phyloP scores from a whole-genome alignment of 805 yeast species.

The Monosporozyma servazzii region DNA sequence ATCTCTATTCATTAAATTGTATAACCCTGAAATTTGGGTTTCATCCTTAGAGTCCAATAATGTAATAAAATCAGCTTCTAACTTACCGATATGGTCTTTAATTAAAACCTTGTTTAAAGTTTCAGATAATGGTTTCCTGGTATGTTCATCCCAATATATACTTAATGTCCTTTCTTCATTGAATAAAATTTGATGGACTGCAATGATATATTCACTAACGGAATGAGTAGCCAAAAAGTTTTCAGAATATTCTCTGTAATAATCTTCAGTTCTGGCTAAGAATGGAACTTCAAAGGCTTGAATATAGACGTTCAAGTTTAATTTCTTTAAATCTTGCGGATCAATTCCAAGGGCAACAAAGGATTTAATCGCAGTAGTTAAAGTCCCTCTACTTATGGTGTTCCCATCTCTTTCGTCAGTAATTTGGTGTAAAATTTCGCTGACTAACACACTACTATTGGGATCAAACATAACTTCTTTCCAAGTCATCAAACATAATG shows the following conservation, averaged over 20 bases:
- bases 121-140: slow-evolving; percentile 67
- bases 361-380: slow-evolving; percentile 72
- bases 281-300: slow-evolving; percentile 71
- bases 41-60: slow-evolving; percentile 54
- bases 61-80: slow-evolving; percentile 69
- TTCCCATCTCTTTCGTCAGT: slow-evolving; percentile 72
- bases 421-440: slow-evolving; percentile 67
- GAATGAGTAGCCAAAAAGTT: slow-evolving; percentile 62
- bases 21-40: slow-evolving; percentile 71
- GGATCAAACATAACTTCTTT: slow-evolving; percentile 67
- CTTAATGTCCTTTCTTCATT: slow-evolving; percentile 78
- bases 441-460: slow-evolving; percentile 49
- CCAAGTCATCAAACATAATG: slow-evolving; percentile 84
- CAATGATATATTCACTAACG: slow-evolving; percentile 83
- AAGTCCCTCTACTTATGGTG: slow-evolving; percentile 53
- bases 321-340: slow-evolving; percentile 76
- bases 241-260: slow-evolving; percentile 48
- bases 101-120: slow-evolving; percentile 70
- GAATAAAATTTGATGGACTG: slow-evolving; percentile 70
- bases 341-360: slow-evolving; percentile 88
- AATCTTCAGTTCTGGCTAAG: slow-evolving; percentile 53
- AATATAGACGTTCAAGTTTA: slow-evolving; percentile 73
- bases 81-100: slow-evolving; percentile 61
- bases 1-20: slow-evolving; percentile 64
- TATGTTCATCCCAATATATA: slow-evolving; percentile 75